Evolutionary conservation across 202 grass and related monocot genomes (phyloP).

Genomic region (Elaeis oleifera): DNA sequence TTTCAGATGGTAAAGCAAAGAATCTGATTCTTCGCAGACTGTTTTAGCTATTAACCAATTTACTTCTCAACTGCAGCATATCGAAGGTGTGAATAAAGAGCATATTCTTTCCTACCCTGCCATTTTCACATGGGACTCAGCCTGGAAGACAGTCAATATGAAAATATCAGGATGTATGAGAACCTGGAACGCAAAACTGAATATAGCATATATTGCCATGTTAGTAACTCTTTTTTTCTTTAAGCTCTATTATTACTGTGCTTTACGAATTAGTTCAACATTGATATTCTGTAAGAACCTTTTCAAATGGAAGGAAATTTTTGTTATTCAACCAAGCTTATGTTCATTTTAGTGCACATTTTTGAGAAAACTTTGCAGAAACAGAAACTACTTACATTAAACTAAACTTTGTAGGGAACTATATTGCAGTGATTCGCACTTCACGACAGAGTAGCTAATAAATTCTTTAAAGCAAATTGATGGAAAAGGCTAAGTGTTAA

Average conservation of each 20-base stretch:
- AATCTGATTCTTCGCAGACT: neutral
- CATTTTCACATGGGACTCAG: slow-evolving; percentile 38
- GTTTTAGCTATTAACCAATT: neutral
- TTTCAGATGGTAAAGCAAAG: slow-evolving; percentile 33
- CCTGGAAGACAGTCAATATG: slow-evolving; percentile 30
- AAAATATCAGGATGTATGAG: slow-evolving; percentile 23
- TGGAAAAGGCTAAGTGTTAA: too few relatives aligned
- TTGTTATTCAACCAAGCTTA: too few relatives aligned
- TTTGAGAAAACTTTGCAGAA: too few relatives aligned
- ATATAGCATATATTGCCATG: slow-evolving; percentile 30
- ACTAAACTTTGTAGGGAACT: too few relatives aligned
- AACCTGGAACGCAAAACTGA: slow-evolving; percentile 5
- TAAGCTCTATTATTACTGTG: neutral
- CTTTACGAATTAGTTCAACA: neutral
- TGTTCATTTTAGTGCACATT: too few relatives aligned
- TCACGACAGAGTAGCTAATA: too few relatives aligned
- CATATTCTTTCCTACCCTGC: slow-evolving; percentile 54
- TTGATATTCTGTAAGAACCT: too few relatives aligned
- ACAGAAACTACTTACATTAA: too few relatives aligned
- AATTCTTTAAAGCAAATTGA: too few relatives aligned
- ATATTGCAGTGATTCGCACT: too few relatives aligned
- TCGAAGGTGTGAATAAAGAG: slow-evolving; percentile 39
- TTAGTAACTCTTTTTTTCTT: slow-evolving; percentile 10
- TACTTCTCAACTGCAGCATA: slow-evolving; percentile 28
- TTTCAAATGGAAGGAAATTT: too few relatives aligned